Percentiles rank a stretch among this genome's conserved stretches.
Conservation (phyloP, 1,284 basidiomycete genomes). For the Ceratobasidium sp. region DNA sequence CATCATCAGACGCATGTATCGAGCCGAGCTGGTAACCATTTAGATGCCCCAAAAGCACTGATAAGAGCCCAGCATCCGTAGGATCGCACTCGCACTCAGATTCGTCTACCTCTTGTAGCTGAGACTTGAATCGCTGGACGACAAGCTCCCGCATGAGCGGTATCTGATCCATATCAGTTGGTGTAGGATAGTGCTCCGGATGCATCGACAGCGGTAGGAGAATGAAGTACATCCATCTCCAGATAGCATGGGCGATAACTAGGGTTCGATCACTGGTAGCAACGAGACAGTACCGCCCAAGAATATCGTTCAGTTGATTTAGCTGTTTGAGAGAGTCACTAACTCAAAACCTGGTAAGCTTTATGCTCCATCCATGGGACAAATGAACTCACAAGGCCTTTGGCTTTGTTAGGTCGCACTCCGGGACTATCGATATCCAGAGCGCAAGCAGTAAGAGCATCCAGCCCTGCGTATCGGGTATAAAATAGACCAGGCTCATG, state of each 20-base stretch:
- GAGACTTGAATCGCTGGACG: background rate
- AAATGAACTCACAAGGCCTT: background rate
- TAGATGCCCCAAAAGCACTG: background rate
- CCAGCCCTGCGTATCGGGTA: background rate
- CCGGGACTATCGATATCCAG: background rate
- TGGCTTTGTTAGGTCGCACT: background rate
- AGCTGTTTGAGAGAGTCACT: background rate
- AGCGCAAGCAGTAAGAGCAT: background rate
- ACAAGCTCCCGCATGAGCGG: slow-evolving; percentile 1
- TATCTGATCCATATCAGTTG: background rate
- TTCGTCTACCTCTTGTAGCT: background rate
- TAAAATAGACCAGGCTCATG: background rate
- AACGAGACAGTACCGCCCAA: background rate
- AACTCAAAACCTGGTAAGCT: background rate
- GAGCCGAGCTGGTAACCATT: slow-evolving; percentile 3
- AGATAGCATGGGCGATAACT: background rate
- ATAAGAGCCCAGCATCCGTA: background rate
- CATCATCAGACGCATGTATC: background rate
- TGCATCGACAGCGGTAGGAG: background rate
- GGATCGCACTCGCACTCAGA: background rate
- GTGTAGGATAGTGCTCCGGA: slow-evolving; percentile 1
- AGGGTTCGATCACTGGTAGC: background rate
- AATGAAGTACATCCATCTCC: slow-evolving; percentile 3
- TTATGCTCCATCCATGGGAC: background rate
- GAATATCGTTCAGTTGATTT: background rate